Evolutionary conservation across 169 alveolate genomes (phyloP).

Genomic region (Theileria annulata): DNA sequence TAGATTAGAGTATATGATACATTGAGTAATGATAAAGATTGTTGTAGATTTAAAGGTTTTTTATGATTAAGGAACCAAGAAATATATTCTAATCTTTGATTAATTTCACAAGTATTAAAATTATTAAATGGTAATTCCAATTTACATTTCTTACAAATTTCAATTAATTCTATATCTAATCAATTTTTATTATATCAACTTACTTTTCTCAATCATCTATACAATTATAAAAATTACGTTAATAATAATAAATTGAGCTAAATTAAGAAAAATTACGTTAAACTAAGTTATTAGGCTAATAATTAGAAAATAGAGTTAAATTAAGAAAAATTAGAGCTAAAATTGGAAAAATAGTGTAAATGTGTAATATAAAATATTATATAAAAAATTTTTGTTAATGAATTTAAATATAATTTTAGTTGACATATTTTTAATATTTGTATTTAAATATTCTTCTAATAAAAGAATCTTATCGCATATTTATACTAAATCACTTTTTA

Average conservation of each 20-base stretch:
- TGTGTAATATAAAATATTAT: background rate
- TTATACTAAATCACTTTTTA: background rate
- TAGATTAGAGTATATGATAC: background rate
- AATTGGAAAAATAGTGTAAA: background rate
- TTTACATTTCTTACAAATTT: background rate
- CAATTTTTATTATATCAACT: too few species aligned
- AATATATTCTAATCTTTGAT: background rate
- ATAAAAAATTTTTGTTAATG: too few species aligned
- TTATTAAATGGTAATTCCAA: background rate
- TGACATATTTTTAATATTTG: background rate
- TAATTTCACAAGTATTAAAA: background rate
- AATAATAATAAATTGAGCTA: too few species aligned
- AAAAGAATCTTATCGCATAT: constrained; percentile 11
- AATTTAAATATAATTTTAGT: too few species aligned
- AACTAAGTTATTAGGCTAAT: too few species aligned
- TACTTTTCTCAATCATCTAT: too few species aligned
- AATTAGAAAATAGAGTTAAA: too few species aligned
- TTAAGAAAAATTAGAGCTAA: too few species aligned
- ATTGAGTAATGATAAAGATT: background rate
- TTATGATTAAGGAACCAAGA: background rate
- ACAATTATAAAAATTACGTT: too few species aligned
- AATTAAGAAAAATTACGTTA: too few species aligned
- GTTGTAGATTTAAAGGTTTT: background rate
- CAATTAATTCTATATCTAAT: background rate
- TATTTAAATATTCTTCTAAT: background rate